Base-by-base conservation (phyloP, 768 basidiomycete species). In the Naganishia randhawae region DNA sequence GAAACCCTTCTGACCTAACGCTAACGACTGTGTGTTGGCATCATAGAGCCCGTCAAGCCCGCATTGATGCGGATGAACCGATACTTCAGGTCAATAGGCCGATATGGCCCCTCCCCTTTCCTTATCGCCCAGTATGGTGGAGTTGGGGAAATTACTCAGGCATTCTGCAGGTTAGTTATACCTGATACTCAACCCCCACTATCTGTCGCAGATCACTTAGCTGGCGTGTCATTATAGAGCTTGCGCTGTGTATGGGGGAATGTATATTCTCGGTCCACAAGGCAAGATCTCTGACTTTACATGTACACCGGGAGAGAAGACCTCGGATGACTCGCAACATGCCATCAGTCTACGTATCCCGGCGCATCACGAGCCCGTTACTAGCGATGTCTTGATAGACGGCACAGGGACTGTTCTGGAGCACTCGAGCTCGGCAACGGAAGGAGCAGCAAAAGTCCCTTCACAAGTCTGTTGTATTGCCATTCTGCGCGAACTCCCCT, bases 111-210 rank as follows among this genome's bases (percentile, higher is more conserved):
- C n/a, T 87, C 87, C 0, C 87, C 93, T 1, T 97, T 92, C 81
- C 85, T 98, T 17, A 83, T 98, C n/a, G 92, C 92, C 0, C 92
- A 96, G 72, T 97, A 96, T 76, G 95, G 95, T 19, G 91, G 92
- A 22, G 83, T 88, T 0, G 95, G 95, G 5, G 95, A 97, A 75
- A 86, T 97, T 13, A 85, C 89, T 0, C 95, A 97, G 79, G 94
- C 93, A 1, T 98, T 83, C 71, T 84, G 83, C 63, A 74, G 83
- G 82, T 37, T 3, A 29, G 54, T 55, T 48, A 22, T 42, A 35
- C 35, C 2, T 1, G n/a, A n/a, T 17, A 1, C 16, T 35, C 10
- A 4, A 22, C 8, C n/a, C 50, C 45, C 57, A 16, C 22, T 25
- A 25, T 2, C 3, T 10, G 6, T 25, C 33, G 88, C 86, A 9